Conservation (phyloP, 768 basidiomycete species). For the Macrolepiota dolichaula region DNA sequence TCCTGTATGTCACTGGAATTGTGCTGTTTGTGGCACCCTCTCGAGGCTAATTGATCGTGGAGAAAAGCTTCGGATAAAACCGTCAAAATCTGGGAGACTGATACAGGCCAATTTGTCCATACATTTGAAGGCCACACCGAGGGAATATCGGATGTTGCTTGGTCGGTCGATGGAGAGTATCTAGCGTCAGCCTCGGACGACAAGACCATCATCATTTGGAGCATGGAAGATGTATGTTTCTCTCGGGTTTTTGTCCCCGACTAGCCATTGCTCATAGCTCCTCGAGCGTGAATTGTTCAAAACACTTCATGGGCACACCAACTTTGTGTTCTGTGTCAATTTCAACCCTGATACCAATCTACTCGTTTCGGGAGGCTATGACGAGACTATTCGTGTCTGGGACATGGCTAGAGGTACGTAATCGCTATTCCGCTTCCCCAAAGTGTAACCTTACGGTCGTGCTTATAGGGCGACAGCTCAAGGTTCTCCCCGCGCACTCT, state of each 20-base stretch:
- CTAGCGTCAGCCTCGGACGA: slow-evolving; percentile 95
- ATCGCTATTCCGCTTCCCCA: not conserved
- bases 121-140: slow-evolving; percentile 73
- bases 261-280: slow-evolving; percentile 12
- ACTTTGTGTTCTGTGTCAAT: slow-evolving; percentile 91
- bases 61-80: slow-evolving; percentile 80
- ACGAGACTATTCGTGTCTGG: slow-evolving; percentile 97
- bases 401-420: slow-evolving; percentile 82
- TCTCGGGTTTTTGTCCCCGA: not conserved
- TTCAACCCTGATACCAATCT: slow-evolving; percentile 90
- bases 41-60: slow-evolving; percentile 22
- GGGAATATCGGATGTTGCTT: slow-evolving; percentile 89
- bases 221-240: slow-evolving; percentile 54
- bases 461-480: slow-evolving; percentile 70
- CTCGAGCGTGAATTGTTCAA: slow-evolving; percentile 57
- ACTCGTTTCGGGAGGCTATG: slow-evolving; percentile 90
- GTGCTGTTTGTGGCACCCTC: slow-evolving; percentile 8
- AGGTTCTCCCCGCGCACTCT: slow-evolving; percentile 91
- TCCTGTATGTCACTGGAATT: slow-evolving; percentile 54
- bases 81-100: slow-evolving; percentile 77
- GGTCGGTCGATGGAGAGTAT: slow-evolving; percentile 79
- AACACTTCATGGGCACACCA: slow-evolving; percentile 81
- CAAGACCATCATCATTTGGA: slow-evolving; percentile 85
- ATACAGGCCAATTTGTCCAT: slow-evolving; percentile 67
- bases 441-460: not conserved